Base-by-base conservation (phyloP, 441 rosid species). In the Melianthus villosus region DNA sequence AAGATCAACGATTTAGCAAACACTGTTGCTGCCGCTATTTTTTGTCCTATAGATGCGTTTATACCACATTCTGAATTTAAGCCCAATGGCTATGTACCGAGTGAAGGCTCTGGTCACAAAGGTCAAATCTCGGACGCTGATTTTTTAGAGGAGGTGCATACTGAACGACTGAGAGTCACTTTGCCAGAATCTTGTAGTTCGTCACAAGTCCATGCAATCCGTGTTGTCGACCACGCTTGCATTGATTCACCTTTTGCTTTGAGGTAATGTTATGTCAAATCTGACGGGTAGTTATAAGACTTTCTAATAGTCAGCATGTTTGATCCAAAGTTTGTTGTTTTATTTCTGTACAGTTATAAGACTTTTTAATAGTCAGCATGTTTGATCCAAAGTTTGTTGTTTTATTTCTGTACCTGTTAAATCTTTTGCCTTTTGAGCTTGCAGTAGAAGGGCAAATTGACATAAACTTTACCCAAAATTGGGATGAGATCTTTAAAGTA, bases 1-100 rank as follows among this genome's bases (percentile, higher is more conserved):
- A 86, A 92, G 66, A 92, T 82, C 65, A 92, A 76, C 69, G 97
- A 92, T 66, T 58, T 86, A 83, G 92, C 93, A 18, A 92, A 86
- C 53, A 67, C 69, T 42, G 67, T 82, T 69, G 89, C 95, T 55
- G 93, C 89, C 59, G 81, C 91, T 38, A 71, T 85, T 64, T 76
- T 92, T 51, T 78, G 71, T 60, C 78, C 77, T 7, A 48, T 65
- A 3, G 82, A 74, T 54, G 79, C 71, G 27, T 78, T 73, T 39
- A 20, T 67, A 44, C 48, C 59, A 44, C 52, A 50, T 44, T 65
- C 74, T 44, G 67, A 69, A 53, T 69, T 58, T 59, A 68, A 71
- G 57, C 66, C 58, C 55, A 80, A 80, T 55, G 82, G 85, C 28
- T 50, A 42, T 57, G 48, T 57, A 34, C 25, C 65, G 42, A 68